Base-by-base conservation (phyloP, 495 filamentous ascomycete species). In the Staphylotrichum tortipilum region DNA sequence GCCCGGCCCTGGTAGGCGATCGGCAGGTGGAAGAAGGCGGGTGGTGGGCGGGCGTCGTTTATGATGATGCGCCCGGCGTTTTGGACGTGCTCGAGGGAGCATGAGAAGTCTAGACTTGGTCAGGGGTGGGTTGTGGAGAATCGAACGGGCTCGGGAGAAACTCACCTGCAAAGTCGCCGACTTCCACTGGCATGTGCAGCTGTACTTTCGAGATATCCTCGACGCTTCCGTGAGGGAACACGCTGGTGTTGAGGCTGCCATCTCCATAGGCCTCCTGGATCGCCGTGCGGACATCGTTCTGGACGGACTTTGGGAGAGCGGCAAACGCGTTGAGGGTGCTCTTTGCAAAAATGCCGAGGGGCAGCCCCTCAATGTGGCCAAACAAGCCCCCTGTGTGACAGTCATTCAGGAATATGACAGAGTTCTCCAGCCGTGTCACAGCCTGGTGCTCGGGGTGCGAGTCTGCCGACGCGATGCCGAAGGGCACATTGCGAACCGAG, bases 61-160 rank as follows among this genome's bases (percentile, higher is more conserved):
- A 45, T 23, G 19, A 45, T 34, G 42, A 45, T 45, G 18, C 42
- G 42, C 9, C 42, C 42, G 5, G 42, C 42, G n/a, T 45, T 45
- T 15, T 45, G 33, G 29, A 31, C 42, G 18, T 45, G 42, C 2
- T n/a, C 18, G 1, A 45, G 29, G 12, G 42, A 45, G 30, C 42
- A 45, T 3, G 42, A 45, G 29, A 34, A 45, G 29, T 45, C 42
- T 28, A n/a, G n/a, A n/a, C n/a, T n/a, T n/a, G n/a, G n/a, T 45
- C 26, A 3, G 2, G 14, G n/a, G 10, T 19, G 26, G 17, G 6
- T 28, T 10, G 14, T 19, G 6, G 3, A 17, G 23, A 21, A n/a
- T n/a, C n/a, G n/a, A n/a, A 24, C 0, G 24, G 23, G n/a, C 14
- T 10, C 2, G 10, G 10, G 26, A 28, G 10, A 0, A 28, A 3